Conservation (phyloP, 176 grass and related monocot genomes). For the Eleusine indica region DNA sequence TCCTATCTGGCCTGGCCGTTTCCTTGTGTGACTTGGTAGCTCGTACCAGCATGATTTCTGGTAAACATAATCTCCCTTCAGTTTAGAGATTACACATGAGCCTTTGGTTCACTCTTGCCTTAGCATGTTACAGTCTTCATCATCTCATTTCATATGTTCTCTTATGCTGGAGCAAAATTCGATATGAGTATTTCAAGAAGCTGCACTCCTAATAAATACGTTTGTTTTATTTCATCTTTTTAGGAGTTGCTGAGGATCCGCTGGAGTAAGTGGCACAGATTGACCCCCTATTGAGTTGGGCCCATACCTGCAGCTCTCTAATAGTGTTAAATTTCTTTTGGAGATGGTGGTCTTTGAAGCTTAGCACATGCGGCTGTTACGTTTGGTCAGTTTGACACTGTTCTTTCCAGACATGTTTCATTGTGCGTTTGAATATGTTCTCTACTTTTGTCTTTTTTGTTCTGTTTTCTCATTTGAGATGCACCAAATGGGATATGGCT, state of each 20-base stretch:
- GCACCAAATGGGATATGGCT: neutral
- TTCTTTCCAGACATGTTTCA: slow-evolving; percentile 4
- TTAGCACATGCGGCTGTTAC: slow-evolving; percentile 51
- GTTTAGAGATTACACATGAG: neutral
- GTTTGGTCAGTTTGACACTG: slow-evolving; percentile 61
- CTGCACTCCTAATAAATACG: slow-evolving; percentile 18
- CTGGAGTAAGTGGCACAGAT: slow-evolving; percentile 59
- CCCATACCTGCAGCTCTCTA: slow-evolving; percentile 65
- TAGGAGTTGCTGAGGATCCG: slow-evolving; percentile 49
- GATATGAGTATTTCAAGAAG: neutral
- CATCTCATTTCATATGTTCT: slow-evolving; percentile 4
- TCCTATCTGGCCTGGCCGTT: slow-evolving; percentile 63
- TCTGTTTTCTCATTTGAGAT: slow-evolving; percentile 6
- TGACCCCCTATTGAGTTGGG: slow-evolving; percentile 61
- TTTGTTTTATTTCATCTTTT: slow-evolving; percentile 11
- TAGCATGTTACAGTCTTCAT: neutral
- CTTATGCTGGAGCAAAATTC: slow-evolving; percentile 23
- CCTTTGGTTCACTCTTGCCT: neutral
- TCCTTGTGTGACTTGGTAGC: slow-evolving; percentile 71
- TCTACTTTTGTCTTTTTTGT: neutral
- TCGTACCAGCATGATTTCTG: slow-evolving; percentile 58
- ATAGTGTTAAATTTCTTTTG: slow-evolving; percentile 72
- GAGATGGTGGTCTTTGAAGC: slow-evolving; percentile 68
- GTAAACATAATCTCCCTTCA: slow-evolving; percentile 38
- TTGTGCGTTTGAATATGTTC: neutral